Percentiles rank a stretch among this genome's conserved stretches.
Evolutionary conservation across 768 basidiomycete genomes (phyloP).

Genomic region (Coprinopsis sp.): DNA sequence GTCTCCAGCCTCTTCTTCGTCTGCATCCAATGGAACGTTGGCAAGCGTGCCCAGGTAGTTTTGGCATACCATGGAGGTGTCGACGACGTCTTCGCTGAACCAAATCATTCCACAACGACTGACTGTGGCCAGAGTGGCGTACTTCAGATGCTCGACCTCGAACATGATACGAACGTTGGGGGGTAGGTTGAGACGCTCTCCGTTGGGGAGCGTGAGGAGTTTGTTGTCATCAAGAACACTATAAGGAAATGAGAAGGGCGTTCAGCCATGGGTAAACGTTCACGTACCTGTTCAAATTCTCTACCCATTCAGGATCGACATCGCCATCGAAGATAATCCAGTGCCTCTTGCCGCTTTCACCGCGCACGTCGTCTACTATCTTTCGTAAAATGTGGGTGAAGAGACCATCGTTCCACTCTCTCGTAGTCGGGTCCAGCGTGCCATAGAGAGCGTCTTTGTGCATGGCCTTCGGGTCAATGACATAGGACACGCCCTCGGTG

Average conservation of each 20-base stretch:
- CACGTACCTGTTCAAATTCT: constrained; percentile 93
- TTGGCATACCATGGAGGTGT: constrained; percentile 85
- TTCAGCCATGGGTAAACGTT: constrained; percentile 3
- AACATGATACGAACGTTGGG: constrained; percentile 99
- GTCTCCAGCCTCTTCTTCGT: constrained; percentile 77
- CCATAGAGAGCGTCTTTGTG: constrained; percentile 98
- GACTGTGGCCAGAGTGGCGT: constrained; percentile 96
- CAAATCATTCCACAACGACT: constrained; percentile 99
- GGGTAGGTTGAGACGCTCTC: constrained; percentile 94
- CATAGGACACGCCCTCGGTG: constrained; percentile 87
- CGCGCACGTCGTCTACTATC: constrained; percentile 97
- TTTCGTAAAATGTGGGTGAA: constrained; percentile 97
- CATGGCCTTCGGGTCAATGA: constrained; percentile 99
- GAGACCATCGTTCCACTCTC: constrained; percentile 98
- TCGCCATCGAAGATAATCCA: constrained; percentile 99
- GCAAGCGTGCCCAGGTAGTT: constrained; percentile 81
- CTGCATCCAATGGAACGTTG: constrained; percentile 74
- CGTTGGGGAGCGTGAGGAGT: constrained; percentile 92
- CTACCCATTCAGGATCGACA: constrained; percentile 99
- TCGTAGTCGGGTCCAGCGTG: constrained; percentile 92
- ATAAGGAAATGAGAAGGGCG: constrained; percentile 10
- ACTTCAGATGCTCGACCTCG: constrained; percentile 96
- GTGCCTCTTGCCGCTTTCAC: constrained; percentile 92
- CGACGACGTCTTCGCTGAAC: constrained; percentile 97
- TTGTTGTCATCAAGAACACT: constrained; percentile 99